Base-by-base conservation (phyloP, 108 stramenopile genomes). In the Mediolabrus comicus region DNA sequence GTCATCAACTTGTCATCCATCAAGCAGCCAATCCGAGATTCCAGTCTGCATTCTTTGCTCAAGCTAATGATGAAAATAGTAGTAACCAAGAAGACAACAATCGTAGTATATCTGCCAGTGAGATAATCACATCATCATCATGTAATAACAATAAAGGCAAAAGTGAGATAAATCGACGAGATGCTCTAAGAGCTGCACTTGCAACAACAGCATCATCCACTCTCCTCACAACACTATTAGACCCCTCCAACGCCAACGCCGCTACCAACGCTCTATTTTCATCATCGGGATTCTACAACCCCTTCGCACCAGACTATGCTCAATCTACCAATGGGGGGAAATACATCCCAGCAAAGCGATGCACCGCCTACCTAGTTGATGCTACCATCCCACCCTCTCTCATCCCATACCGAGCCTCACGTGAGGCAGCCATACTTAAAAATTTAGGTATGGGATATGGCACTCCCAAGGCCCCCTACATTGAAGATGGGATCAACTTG, bases 331-430 rank as follows among this genome's bases (percentile, higher is more conserved):
- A 22, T n/a, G 46, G 46, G 1, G 19, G 46, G n/a, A 55, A 3
- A 25, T 25, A 38, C 34, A 39, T 27, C 32, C 85, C 84, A 28
- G 87, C 82, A n/a, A 79, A 69, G 24, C 86, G 91, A 13, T 76
- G 86, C n/a, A 79, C 77, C 10, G 85, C 88, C 26, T 94, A 91
- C 75, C 85, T 84, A 14, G 87, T 94, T 10, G 92, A 94, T 62
- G 77, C 85, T 9, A 94, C 89, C 53, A 85, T 87, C 39, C 92
- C 92, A 10, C 92, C 92, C 16, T 84, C 88, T 0, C 71, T 91
- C 26, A 63, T 94, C 14, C 88, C 90, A 25, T 64, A 88, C 51
- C 59, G 69, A 7, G 80, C 72, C 19, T 55, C 74, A 34, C 74
- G 74, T 29, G 84, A 90, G 81, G 63, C 69, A 12, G 35, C 81